A percentile compares a stretch with the other conserved stretches of the same genome.
phyloP scores from a whole-genome alignment of 306 rosid species.

The Quillaja saponaria region DNA sequence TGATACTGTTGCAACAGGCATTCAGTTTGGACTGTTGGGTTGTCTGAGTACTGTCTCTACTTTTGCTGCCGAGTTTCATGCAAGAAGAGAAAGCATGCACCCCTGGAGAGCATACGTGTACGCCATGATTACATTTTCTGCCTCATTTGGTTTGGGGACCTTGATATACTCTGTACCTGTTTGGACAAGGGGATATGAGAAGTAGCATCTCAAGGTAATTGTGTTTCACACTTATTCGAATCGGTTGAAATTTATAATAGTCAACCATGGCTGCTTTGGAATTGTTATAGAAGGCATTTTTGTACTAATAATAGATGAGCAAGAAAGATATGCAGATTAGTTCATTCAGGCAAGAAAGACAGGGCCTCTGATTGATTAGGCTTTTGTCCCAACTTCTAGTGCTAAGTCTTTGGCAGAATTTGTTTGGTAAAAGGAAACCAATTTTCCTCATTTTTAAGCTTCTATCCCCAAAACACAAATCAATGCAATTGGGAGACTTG shows the following conservation, averaged over 20 bases:
- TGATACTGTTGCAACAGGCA: constrained; percentile 55
- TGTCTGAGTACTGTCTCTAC: constrained; percentile 90
- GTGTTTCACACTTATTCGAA: background rate
- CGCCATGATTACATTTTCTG: constrained; percentile 53
- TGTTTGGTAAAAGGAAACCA: too few species aligned
- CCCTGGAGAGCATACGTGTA: constrained; percentile 79
- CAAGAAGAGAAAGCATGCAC: constrained; percentile 65
- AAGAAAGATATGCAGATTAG: too few species aligned
- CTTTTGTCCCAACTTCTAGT: too few species aligned
- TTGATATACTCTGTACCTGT: constrained; percentile 66
- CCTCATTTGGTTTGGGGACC: constrained; percentile 61
- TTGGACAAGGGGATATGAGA: constrained; percentile 56
- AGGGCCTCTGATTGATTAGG: too few species aligned
- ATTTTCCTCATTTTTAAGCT: too few species aligned
- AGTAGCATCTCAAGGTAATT: constrained; percentile 3
- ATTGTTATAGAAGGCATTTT: too few species aligned
- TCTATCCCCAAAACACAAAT: too few species aligned
- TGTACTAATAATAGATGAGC: too few species aligned
- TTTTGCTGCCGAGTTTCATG: constrained; percentile 78
- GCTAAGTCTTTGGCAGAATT: too few species aligned
- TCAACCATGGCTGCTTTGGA: too few species aligned
- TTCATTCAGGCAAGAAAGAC: too few species aligned
- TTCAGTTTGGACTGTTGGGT: constrained; percentile 73
- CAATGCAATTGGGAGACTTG: too few species aligned
- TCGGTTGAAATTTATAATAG: background rate